These are phyloP conservation scores for Saururus chinensis DNA, from an alignment of 164 flowering plant genomes.

Conservation along the genomic window DNA sequence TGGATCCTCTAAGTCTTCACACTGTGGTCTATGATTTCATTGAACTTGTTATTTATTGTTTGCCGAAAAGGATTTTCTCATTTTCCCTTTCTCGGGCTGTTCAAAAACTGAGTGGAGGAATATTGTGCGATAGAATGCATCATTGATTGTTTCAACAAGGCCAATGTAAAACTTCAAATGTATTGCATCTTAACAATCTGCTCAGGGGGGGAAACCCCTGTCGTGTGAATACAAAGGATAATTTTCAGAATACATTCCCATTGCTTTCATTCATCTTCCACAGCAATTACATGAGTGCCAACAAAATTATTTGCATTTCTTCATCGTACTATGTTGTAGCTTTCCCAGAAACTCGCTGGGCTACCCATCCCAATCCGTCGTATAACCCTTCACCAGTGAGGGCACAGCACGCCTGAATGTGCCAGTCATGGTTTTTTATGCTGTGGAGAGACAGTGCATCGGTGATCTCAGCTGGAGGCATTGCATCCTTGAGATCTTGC, in stretches of 20 bases:
- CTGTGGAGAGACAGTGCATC: slow-evolving; percentile 86
- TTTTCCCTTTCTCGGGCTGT: neutral
- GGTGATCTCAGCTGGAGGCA: slow-evolving; percentile 86
- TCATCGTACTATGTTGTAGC: slow-evolving; percentile 12
- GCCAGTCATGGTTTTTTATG: slow-evolving; percentile 95
- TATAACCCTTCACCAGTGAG: slow-evolving; percentile 79
- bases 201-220: neutral
- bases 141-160: slow-evolving; percentile 4
- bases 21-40: neutral
- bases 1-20: slow-evolving; percentile 18
- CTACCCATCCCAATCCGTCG: slow-evolving; percentile 91
- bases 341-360: slow-evolving; percentile 68
- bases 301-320: neutral
- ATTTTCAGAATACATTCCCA: neutral
- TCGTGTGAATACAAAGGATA: slow-evolving; percentile 2
- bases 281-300: neutral
- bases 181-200: slow-evolving; percentile 4
- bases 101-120: neutral
- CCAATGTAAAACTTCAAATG: slow-evolving; percentile 7
- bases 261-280: neutral
- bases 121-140: neutral
- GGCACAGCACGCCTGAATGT: slow-evolving; percentile 88
- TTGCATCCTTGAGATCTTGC: slow-evolving; percentile 88
- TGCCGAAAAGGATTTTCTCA: neutral
- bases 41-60: neutral